phyloP scores from a whole-genome alignment of 2,329 filamentous ascomycete species.

The Xylaria sp. region DNA sequence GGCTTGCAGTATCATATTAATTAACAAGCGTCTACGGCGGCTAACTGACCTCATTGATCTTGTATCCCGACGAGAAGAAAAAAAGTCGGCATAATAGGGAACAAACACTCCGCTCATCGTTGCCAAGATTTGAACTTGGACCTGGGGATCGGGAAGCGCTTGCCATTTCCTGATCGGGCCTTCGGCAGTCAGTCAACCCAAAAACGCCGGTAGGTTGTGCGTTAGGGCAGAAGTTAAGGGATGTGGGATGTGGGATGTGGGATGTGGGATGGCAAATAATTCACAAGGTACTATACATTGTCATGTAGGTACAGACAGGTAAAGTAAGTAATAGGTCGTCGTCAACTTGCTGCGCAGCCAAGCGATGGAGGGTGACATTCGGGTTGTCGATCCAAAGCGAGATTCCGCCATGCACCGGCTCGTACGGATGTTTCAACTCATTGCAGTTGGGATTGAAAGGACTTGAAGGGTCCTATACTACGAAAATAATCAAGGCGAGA shows the following conservation, averaged over 20 bases:
- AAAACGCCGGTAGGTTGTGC: constrained; percentile 6
- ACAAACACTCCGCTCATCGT: constrained; percentile 22
- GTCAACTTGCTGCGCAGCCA: constrained; percentile 12
- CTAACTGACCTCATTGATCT: not conserved
- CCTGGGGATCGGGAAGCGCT: constrained; percentile 21
- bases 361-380: constrained; percentile 32
- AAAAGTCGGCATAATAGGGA: constrained; percentile 18
- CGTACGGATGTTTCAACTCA: constrained; percentile 27
- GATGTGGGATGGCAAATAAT: constrained; percentile 4
- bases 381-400: constrained; percentile 28
- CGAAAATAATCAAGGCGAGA: not conserved
- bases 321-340: not conserved
- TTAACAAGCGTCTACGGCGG: constrained; percentile 5
- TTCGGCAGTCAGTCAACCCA: constrained; percentile 23
- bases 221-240: not conserved
- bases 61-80: not conserved
- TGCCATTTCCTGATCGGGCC: constrained; percentile 30
- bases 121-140: constrained; percentile 13
- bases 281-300: not conserved
- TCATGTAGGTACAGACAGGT: not conserved
- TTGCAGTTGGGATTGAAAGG: constrained; percentile 2
- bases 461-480: not conserved
- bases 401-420: constrained; percentile 25
- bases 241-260: no score
- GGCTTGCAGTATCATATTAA: not conserved